Evolutionary conservation across 345 rosid genomes (phyloP).

Genomic region (Kernera saxatilis): DNA sequence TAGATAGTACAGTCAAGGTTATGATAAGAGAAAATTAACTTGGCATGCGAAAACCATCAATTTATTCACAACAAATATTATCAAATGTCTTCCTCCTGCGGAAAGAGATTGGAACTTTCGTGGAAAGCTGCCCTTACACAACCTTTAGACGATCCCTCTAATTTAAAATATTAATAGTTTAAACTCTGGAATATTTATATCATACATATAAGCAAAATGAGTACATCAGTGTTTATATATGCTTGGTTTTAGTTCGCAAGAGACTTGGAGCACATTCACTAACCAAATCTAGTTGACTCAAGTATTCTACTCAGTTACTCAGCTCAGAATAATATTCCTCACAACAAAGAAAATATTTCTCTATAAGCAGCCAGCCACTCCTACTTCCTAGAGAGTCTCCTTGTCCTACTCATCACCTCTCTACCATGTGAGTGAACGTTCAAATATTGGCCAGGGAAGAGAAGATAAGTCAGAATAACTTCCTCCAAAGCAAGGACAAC

Average conservation of each 20-base stretch:
- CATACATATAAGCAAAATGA: neutral
- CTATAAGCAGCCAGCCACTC: conserved; percentile 8
- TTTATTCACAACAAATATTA: neutral
- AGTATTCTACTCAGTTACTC: neutral
- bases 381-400: conserved; percentile 1
- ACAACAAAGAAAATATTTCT: neutral
- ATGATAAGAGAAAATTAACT: neutral
- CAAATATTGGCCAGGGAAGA: neutral
- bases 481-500: neutral
- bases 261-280: neutral
- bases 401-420: conserved; percentile 12
- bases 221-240: neutral
- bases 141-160: neutral
- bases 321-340: neutral
- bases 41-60: neutral
- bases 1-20: neutral
- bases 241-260: conserved; percentile 6
- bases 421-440: neutral
- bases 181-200: neutral
- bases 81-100: neutral
- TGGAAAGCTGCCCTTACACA: neutral
- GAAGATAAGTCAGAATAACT: neutral
- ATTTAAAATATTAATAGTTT: neutral
- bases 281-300: neutral
- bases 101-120: neutral